phyloP scores from a whole-genome alignment of 2,329 filamentous ascomycete genomes.

The Ophiostoma ulmi region DNA sequence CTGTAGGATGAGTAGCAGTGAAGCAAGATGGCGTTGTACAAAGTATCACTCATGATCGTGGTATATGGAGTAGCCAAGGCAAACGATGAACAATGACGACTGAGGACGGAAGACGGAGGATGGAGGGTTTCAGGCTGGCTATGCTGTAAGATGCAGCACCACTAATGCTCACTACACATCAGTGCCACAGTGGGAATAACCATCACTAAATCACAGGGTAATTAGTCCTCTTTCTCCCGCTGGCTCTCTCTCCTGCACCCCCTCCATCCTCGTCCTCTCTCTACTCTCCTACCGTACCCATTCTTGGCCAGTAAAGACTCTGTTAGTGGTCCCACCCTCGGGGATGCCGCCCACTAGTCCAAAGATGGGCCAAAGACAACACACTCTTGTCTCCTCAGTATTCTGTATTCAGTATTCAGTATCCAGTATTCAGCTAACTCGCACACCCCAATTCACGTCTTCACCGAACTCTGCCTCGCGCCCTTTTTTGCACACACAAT shows the following conservation, averaged over 20 bases:
- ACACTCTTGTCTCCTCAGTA: neutral
- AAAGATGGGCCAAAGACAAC: neutral
- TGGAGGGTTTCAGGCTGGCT: neutral
- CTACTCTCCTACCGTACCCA: neutral
- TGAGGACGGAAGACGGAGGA: neutral
- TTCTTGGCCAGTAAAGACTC: slow-evolving; percentile 8
- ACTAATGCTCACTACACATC: neutral
- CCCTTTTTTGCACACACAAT: slow-evolving; percentile 11
- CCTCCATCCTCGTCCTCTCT: neutral
- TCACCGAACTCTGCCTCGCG: slow-evolving; percentile 26
- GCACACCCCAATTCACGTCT: slow-evolving; percentile 19
- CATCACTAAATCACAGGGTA: neutral
- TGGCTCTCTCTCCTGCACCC: neutral
- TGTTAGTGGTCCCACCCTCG: slow-evolving; percentile 7
- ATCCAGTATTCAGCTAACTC: neutral
- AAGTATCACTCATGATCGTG: neutral
- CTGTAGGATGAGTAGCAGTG: neutral
- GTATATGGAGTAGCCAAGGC: neutral
- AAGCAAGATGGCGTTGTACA: neutral
- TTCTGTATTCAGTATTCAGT: neutral
- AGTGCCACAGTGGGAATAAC: neutral
- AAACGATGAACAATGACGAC: neutral
- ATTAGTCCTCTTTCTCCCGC: neutral
- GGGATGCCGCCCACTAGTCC: slow-evolving; percentile 7
- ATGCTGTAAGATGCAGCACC: neutral